These are phyloP conservation scores for Huntiella omanensis DNA, from an alignment of 2,329 filamentous ascomycete genomes.

Conservation along the genomic window DNA sequence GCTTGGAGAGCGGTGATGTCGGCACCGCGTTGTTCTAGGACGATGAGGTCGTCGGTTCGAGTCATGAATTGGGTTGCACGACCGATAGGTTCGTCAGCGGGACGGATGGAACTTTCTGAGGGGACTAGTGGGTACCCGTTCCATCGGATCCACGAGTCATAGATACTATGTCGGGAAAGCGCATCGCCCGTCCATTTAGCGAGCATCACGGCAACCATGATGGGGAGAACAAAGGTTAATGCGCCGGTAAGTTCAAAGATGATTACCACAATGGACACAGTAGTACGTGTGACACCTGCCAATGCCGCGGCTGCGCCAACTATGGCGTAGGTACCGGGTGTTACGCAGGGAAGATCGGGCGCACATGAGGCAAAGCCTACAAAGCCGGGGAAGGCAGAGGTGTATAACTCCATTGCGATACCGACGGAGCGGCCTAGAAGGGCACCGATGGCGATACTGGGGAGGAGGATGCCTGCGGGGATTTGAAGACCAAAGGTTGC, in stretches of 20 bases:
- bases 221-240: slow-evolving; percentile 86
- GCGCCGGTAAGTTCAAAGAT: slow-evolving; percentile 98
- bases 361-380: slow-evolving; percentile 66
- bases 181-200: slow-evolving; percentile 97
- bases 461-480: slow-evolving; percentile 85
- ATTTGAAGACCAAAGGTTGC: slow-evolving; percentile 90
- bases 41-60: slow-evolving; percentile 69
- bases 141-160: slow-evolving; percentile 94
- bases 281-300: slow-evolving; percentile 86
- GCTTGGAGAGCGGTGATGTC: slow-evolving; percentile 58
- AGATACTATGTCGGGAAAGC: slow-evolving; percentile 81
- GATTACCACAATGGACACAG: slow-evolving; percentile 94
- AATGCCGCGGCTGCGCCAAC: slow-evolving; percentile 90
- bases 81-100: slow-evolving; percentile 58
- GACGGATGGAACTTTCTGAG: slow-evolving; percentile 54
- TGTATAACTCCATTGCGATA: slow-evolving; percentile 76
- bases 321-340: slow-evolving; percentile 88
- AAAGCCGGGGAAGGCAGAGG: slow-evolving; percentile 56
- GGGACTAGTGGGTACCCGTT: slow-evolving; percentile 93
- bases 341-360: slow-evolving; percentile 73
- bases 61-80: slow-evolving; percentile 85
- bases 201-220: slow-evolving; percentile 98
- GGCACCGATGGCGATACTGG: slow-evolving; percentile 89
- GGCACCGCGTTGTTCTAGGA: slow-evolving; percentile 73
- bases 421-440: slow-evolving; percentile 77